Evolutionary conservation across 495 filamentous ascomycete genomes (phyloP).

Genomic region (Aspergillus sparsus): DNA sequence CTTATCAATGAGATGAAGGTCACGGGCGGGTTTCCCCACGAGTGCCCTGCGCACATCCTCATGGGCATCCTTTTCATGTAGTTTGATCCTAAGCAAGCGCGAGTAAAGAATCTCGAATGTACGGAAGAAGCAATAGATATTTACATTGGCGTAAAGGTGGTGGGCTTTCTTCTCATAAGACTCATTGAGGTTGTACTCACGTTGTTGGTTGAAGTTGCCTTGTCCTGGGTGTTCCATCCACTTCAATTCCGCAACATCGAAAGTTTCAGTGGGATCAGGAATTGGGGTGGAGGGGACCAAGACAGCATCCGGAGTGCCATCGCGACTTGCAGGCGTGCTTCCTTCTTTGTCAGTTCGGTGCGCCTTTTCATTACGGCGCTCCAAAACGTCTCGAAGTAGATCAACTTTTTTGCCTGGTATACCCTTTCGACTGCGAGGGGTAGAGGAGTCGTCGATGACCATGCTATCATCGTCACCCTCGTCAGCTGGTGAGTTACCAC

Average conservation of each 20-base stretch:
- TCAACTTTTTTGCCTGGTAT: conserved; percentile 71
- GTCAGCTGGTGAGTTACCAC: conserved; percentile 61
- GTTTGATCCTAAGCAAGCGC: conserved; percentile 79
- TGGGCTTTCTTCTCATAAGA: conserved; percentile 76
- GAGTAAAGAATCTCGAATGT: conserved; percentile 86
- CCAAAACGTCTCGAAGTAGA: conserved; percentile 83
- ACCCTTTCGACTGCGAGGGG: conserved; percentile 58
- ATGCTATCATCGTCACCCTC: conserved; percentile 69
- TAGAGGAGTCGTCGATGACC: conserved; percentile 50
- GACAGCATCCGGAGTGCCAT: conserved; percentile 78
- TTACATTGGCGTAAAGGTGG: conserved; percentile 86
- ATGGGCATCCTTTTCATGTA: conserved; percentile 67
- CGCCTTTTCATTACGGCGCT: conserved; percentile 67
- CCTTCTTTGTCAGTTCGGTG: conserved; percentile 69
- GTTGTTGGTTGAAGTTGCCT: conserved; percentile 54
- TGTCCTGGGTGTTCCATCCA: conserved; percentile 63
- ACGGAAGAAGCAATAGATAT: conserved; percentile 90
- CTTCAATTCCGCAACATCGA: conserved; percentile 48
- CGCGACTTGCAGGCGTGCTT: conserved; percentile 75
- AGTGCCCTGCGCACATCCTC: conserved; percentile 67
- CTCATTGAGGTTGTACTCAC: conserved; percentile 72
- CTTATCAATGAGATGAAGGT: conserved; percentile 74
- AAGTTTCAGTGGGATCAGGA: conserved; percentile 50
- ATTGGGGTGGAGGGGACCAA: conserved; percentile 53
- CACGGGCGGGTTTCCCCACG: conserved; percentile 72